Base-by-base conservation (phyloP, 345 rosid species). In the Adansonia digitata region DNA sequence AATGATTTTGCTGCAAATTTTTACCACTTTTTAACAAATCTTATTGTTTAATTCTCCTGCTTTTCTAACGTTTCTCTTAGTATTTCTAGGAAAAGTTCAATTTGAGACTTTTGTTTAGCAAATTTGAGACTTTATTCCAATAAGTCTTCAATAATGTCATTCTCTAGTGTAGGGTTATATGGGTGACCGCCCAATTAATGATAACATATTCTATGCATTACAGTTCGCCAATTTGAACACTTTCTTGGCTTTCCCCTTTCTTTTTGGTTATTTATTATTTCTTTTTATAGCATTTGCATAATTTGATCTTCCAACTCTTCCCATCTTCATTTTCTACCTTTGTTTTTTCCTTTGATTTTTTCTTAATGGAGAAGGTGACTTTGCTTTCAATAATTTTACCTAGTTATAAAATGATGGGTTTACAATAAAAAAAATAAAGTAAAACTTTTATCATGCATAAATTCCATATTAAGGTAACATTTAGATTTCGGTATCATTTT, bases 191-290 rank as follows among this genome's bases (percentile, higher is more conserved):
- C 26, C 18, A 13, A 67, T 9, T 7, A 15, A 43, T 72, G 6
- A 42, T 35, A 3, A 24, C 5, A 11, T 5, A 45, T 34, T 63
- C 40, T 18, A 52, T 52, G 57, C 12, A 15, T 39, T 13, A 53
- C 15, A 69, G 72, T 42, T 63, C 53, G 17, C 5, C 43, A n/a
- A 74, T 43, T 29, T 69, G 59, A 78, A 75, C 78, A 71, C 70
- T 55, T 45, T 35, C 22, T 79, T 63, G 76, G 37, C 81, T 42
- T 45, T 55, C 69, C 52, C 62, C 60, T 26, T 45, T 70, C 42
- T 75, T 35, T 37, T 45, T 27, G 22, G 18, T n/a, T 1, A 42
- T 43, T 69, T 34, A 43, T 64, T 53, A 49, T 29, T 26, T 10
- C 20, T 15, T 46, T 26, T 13, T 34, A 7, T 72, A 56, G 18